Percentiles rank a stretch among this genome's conserved stretches.
Conservation (phyloP, 192 early-diverging fungal species). For the Coemansia sp. region DNA sequence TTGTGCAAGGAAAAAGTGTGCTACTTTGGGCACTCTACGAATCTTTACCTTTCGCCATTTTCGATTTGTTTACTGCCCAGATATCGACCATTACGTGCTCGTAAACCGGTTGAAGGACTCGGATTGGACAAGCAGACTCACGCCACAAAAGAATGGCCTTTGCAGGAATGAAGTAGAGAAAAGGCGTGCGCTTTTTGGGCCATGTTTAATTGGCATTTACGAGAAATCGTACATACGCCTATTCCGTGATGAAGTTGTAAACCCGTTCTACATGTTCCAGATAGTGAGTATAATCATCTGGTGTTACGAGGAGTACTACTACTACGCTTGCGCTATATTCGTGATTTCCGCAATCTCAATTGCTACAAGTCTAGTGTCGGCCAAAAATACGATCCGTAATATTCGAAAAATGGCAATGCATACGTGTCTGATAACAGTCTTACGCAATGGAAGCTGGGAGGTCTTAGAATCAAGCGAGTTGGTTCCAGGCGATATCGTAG, state of each 20-base stretch:
- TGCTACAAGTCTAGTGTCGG: constrained; percentile 73
- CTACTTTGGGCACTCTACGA: neutral
- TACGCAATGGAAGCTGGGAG: constrained; percentile 56
- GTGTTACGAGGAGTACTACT: constrained; percentile 90
- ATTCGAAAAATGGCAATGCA: constrained; percentile 83
- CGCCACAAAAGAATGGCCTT: constrained; percentile 49
- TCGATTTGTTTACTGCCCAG: constrained; percentile 32
- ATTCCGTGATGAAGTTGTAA: constrained; percentile 68
- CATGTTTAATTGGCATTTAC: constrained; percentile 66
- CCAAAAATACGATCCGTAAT: constrained; percentile 61
- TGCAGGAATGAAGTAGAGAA: constrained; percentile 44
- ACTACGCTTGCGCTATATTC: constrained; percentile 91
- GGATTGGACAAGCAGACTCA: constrained; percentile 19
- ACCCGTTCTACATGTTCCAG: constrained; percentile 83
- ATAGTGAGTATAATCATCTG: constrained; percentile 74
- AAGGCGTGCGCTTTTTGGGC: constrained; percentile 64
- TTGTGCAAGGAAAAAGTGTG: too few relatives aligned
- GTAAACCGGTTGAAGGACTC: constrained; percentile 44
- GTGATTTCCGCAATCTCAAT: constrained; percentile 81
- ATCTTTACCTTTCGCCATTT: constrained; percentile 43
- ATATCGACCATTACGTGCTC: constrained; percentile 9
- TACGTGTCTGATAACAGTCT: constrained; percentile 69
- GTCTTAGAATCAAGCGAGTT: constrained; percentile 65
- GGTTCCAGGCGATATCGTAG: constrained; percentile 93
- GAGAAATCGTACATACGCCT: constrained; percentile 65